Conservation (phyloP, 805 yeast genomes). For the Peterozyma xylosa region DNA sequence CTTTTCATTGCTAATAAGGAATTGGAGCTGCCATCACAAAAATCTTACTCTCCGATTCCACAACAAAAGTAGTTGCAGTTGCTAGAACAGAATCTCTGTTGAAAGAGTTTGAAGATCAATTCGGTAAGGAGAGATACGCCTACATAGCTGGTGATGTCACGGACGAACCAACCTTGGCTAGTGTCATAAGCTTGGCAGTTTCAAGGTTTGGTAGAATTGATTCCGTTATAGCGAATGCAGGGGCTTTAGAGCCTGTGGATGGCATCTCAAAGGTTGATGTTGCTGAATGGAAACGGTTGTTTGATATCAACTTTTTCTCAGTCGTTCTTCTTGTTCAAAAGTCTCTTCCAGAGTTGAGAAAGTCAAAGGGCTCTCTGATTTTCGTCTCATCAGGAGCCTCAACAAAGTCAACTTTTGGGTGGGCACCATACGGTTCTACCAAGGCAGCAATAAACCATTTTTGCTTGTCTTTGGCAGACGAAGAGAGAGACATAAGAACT, state of each 20-base stretch:
- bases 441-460: conserved; percentile 88
- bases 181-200: conserved; percentile 37
- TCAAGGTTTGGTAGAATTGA: conserved; percentile 49
- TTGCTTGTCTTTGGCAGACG: conserved; percentile 57
- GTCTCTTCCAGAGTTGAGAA: conserved; percentile 50
- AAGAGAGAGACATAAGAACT: conserved; percentile 52
- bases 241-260: conserved; percentile 73
- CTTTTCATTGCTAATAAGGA: conserved; percentile 31
- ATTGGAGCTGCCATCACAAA: conserved; percentile 76
- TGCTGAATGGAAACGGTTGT: conserved; percentile 52
- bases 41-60: conserved; percentile 29
- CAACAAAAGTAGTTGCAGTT: conserved; percentile 52
- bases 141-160: conserved; percentile 57
- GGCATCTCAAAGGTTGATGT: conserved; percentile 44
- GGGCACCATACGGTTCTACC: conserved; percentile 90
- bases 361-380: conserved; percentile 55
- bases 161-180: conserved; percentile 24
- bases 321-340: conserved; percentile 50
- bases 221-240: conserved; percentile 72
- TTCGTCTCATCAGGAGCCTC: conserved; percentile 91
- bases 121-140: conserved; percentile 41
- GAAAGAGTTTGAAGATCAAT: conserved; percentile 29
- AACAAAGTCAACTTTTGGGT: conserved; percentile 52
- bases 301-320: conserved; percentile 74
- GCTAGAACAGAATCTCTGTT: conserved; percentile 58